Evolutionary conservation across 1,284 basidiomycete species (phyloP), one percentile per base, ranked within the genome.

Genomic region (Hymenochaete sp.): DNA sequence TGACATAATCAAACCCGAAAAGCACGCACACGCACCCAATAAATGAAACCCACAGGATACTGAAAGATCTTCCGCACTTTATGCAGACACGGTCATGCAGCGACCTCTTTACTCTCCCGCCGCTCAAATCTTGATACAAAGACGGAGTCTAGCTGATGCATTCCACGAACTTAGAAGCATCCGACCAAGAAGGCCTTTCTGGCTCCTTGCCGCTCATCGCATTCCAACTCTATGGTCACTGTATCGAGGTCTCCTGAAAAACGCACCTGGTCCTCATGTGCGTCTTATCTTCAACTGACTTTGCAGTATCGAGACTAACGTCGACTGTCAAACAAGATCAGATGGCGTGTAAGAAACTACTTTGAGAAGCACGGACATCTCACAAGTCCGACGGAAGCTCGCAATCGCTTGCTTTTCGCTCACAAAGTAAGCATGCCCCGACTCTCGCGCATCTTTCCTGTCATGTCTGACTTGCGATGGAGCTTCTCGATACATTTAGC

Each of bases 141-240:
- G 49, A 14, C 21, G 8, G 6, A 37, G 47, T n/a, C 37, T 47
- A 3, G 29, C 49, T 18, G 44, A 41, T 18, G 14, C 42, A 9
- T 44, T 85, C n/a, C 71, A 76, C 2, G 63, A 72, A 26, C 60
- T 84, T 0, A 68, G 72, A 28, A 73, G 75, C 24, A 64, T 76
- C 2, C 70, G 75, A n/a, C 75, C 82, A 6, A 66, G 68, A 11
- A 68, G 75, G 3, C 78, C 84, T 4, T 89, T 92, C 59, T 89
- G 72, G 57, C 59, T 72, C 39, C 77, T 91, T 32, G 66, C 70
- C 0, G 77, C 76, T 0, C 91, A 93, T 59, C 75, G 80, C 21
- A 62, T 79, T 24, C 88, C 90, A 2, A 90, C 86, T 0, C 60
- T 82, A 58, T 79, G 80, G 77, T 59, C 69, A 0, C 64, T 92